Evolutionary conservation across 2,329 filamentous ascomycete genomes (phyloP).

Genomic region (Nannizziopsis barbatae): DNA sequence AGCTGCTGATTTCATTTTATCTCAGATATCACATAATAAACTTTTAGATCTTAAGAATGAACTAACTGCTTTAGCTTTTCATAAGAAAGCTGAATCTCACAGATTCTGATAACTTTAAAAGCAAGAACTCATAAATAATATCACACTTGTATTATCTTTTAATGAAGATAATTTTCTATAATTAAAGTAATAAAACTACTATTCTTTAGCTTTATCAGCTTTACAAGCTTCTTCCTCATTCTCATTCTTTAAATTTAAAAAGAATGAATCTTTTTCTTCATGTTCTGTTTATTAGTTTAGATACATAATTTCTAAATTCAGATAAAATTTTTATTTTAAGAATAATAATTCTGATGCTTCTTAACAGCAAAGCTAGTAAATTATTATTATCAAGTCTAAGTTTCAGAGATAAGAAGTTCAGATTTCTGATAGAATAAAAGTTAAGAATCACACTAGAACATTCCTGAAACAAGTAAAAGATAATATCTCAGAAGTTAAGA

Average conservation of each 20-base stretch:
- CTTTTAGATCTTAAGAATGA: constrained; percentile 7
- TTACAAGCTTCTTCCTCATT: background rate
- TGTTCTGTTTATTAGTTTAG: constrained; percentile 1
- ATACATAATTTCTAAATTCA: background rate
- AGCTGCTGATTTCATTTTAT: background rate
- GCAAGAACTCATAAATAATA: constrained; percentile 14
- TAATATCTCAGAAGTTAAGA: constrained; percentile 27
- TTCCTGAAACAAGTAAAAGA: constrained; percentile 43
- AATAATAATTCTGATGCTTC: background rate
- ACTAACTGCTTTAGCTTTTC: constrained; percentile 1
- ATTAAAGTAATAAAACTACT: background rate
- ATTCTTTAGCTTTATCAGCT: background rate
- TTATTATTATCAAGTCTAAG: no score
- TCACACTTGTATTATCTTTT: constrained; percentile 13
- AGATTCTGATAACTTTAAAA: background rate
- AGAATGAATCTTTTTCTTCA: background rate
- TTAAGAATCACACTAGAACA: constrained; percentile 22
- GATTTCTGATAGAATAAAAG: constrained; percentile 9
- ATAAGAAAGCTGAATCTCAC: background rate
- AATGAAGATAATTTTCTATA: constrained; percentile 10
- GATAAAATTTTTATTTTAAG: no score
- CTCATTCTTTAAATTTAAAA: background rate
- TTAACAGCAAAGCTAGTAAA: background rate
- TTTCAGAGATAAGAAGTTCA: constrained; percentile 8
- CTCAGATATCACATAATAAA: constrained; percentile 7